Conservation (phyloP, 805 yeast genomes). For the Metschnikowia peoriensis region DNA sequence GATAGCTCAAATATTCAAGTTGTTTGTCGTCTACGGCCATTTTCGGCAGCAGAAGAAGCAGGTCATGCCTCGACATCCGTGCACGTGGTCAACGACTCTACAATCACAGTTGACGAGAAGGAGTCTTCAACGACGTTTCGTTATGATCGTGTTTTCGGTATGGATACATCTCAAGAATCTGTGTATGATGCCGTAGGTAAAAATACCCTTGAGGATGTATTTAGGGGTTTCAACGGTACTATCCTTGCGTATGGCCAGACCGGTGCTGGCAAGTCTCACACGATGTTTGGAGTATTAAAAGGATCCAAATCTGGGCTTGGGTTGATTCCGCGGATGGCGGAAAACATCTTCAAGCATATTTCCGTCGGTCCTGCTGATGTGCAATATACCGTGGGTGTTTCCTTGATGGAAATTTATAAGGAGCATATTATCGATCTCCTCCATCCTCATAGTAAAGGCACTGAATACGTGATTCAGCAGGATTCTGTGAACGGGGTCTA, state of each 20-base stretch:
- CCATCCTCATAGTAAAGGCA: constrained; percentile 22
- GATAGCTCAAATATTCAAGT: constrained; percentile 51
- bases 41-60: constrained; percentile 32
- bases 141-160: constrained; percentile 64
- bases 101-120: constrained; percentile 28
- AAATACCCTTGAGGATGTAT: constrained; percentile 65
- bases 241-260: constrained; percentile 79
- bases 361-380: constrained; percentile 44
- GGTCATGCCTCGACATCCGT: constrained; percentile 20
- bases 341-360: constrained; percentile 59
- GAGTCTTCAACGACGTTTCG: constrained; percentile 42
- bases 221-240: constrained; percentile 75
- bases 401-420: constrained; percentile 78
- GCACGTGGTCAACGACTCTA: constrained; percentile 21
- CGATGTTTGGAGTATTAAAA: constrained; percentile 62
- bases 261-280: constrained; percentile 72
- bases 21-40: constrained; percentile 71
- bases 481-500: constrained; percentile 62
- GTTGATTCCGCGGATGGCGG: constrained; percentile 69
- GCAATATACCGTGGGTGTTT: constrained; percentile 66
- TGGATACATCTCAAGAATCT: constrained; percentile 50
- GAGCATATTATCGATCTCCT: constrained; percentile 75
- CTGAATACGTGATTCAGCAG: constrained; percentile 56
- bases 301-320: constrained; percentile 42
- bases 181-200: constrained; percentile 58